Percentiles rank a stretch among this genome's conserved stretches.
phyloP scores from a whole-genome alignment of 2,329 filamentous ascomycete genomes.

The Nothopassalora personata region DNA sequence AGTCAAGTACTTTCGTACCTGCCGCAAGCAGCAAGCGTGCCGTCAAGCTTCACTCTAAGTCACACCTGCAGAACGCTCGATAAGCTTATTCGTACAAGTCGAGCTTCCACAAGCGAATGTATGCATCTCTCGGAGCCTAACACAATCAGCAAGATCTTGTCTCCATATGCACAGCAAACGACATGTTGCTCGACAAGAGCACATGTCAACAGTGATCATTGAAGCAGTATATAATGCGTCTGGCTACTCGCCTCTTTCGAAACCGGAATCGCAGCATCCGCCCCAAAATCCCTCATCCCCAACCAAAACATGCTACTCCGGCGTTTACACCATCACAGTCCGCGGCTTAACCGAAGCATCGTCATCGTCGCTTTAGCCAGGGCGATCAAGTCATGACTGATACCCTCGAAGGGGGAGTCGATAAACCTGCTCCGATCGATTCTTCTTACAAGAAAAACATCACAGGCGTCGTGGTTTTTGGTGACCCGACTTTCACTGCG shows the following conservation, averaged over 20 bases:
- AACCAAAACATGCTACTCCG: conserved; percentile 13
- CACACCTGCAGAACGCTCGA: background rate
- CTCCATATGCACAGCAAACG: background rate
- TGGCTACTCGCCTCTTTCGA: background rate
- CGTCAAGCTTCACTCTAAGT: background rate
- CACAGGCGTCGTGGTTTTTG: conserved; percentile 32
- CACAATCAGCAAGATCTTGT: background rate
- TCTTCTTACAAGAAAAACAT: conserved; percentile 25
- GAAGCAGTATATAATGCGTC: background rate
- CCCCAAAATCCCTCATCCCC: conserved; percentile 6
- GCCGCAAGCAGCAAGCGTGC: background rate
- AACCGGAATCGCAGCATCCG: background rate
- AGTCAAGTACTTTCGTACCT: background rate
- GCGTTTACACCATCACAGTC: conserved; percentile 33
- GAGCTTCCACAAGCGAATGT: background rate
- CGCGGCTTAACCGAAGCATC: conserved; percentile 29
- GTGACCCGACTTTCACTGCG: conserved; percentile 31
- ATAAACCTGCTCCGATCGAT: conserved; percentile 21
- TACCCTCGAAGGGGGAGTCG: conserved; percentile 5
- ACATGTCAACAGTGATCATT: background rate
- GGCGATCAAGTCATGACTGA: conserved; percentile 15
- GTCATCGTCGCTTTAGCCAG: conserved; percentile 33
- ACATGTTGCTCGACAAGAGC: background rate
- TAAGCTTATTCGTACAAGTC: background rate
- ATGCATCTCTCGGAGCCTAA: background rate